phyloP scores from a whole-genome alignment of 257 asterid species.

The Nicotiana otophora region DNA sequence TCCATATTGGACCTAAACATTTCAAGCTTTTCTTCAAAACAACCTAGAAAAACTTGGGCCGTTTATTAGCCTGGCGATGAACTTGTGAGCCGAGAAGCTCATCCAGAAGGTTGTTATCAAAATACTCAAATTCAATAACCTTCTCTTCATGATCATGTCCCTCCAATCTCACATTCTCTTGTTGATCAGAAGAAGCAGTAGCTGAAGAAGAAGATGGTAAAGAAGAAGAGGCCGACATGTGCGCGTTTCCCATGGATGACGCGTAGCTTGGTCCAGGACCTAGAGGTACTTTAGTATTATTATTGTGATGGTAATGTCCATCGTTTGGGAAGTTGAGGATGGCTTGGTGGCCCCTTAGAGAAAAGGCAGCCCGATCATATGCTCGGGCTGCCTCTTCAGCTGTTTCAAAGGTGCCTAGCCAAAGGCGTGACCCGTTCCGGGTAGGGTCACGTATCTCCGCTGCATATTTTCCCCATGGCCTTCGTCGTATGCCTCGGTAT shows the following conservation, averaged over 20 bases:
- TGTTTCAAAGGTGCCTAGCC: constrained; percentile 82
- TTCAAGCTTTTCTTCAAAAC: background rate
- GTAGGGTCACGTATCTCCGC: constrained; percentile 85
- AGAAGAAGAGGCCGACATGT: background rate
- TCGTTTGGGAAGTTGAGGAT: constrained; percentile 78
- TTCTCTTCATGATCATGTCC: constrained; percentile 18
- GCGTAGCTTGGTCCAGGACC: background rate
- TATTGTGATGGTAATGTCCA: constrained; percentile 31
- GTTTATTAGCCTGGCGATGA: constrained; percentile 17
- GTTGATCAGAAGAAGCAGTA: background rate
- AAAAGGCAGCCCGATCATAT: constrained; percentile 74
- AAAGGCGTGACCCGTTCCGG: constrained; percentile 57
- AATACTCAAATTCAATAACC: constrained; percentile 59
- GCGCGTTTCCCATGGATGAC: background rate
- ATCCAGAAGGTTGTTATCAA: constrained; percentile 62
- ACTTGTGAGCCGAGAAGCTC: constrained; percentile 52
- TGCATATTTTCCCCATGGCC: constrained; percentile 91
- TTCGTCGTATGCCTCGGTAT: constrained; percentile 64
- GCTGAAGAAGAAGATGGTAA: constrained; percentile 14
- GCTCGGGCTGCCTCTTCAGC: constrained; percentile 86
- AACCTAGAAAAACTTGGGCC: constrained; percentile 11
- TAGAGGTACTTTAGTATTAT: background rate
- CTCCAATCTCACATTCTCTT: background rate
- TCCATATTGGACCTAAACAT: background rate
- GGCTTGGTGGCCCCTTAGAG: constrained; percentile 79